Evolutionary conservation across 73 alveolate species (phyloP).

Genomic region (Tetrahymena borealis): DNA sequence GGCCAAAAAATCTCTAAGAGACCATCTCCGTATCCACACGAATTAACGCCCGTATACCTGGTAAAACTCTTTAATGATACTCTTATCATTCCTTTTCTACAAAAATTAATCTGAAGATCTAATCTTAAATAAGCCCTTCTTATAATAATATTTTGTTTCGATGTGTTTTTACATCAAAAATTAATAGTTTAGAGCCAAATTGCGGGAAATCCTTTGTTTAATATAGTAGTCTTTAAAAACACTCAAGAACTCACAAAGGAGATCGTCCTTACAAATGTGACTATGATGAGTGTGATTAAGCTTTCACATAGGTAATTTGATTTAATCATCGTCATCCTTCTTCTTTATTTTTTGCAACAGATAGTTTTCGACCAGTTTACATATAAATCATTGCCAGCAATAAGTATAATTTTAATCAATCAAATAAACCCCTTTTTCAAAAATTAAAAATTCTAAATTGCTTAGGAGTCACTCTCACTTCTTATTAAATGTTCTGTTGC

Average conservation of each 20-base stretch:
- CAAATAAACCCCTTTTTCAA: too few species aligned
- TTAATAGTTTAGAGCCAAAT: not conserved
- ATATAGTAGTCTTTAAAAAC: conserved; percentile 49
- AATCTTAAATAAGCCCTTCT: not conserved
- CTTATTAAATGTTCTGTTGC: not conserved
- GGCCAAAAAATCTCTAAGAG: not conserved
- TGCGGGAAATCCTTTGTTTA: conserved; percentile 37
- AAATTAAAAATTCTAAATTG: too few species aligned
- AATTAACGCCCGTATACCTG: not conserved
- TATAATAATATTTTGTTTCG: not conserved
- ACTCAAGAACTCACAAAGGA: conserved; percentile 80
- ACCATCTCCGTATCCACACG: not conserved
- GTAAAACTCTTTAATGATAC: not conserved
- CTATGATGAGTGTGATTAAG: conserved; percentile 57
- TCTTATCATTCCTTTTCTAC: not conserved
- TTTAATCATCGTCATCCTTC: not conserved
- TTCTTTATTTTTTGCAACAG: not conserved
- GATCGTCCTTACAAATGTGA: conserved; percentile 81
- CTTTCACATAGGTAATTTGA: conserved; percentile 50
- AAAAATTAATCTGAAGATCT: not conserved
- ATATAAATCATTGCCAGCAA: too few species aligned
- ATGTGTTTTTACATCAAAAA: not conserved
- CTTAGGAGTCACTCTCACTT: not conserved
- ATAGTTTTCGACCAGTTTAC: too few species aligned
- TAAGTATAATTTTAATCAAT: too few species aligned